phyloP scores from a whole-genome alignment of 2,329 filamentous ascomycete genomes.

The Penicillium janthinellum region DNA sequence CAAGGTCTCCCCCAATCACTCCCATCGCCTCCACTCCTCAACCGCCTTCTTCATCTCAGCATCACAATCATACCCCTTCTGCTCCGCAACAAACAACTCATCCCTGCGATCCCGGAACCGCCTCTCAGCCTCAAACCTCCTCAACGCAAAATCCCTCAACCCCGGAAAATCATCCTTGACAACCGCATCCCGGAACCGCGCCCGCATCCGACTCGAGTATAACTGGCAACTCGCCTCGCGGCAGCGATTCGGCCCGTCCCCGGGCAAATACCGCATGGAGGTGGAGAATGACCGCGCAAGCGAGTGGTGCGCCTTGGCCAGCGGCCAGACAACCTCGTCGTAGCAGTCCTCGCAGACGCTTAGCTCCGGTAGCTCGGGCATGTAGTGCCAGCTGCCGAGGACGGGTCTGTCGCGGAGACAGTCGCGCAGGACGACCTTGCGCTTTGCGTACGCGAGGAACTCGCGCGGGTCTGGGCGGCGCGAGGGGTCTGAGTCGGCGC shows the following conservation, averaged over 20 bases:
- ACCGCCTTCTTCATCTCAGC: slow-evolving; percentile 52
- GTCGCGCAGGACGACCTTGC: slow-evolving; percentile 60
- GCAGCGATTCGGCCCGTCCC: slow-evolving; percentile 44
- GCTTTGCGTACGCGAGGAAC: slow-evolving; percentile 65
- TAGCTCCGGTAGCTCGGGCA: slow-evolving; percentile 73
- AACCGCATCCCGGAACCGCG: slow-evolving; percentile 69
- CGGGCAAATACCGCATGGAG: slow-evolving; percentile 59
- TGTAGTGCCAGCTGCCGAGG: slow-evolving; percentile 73
- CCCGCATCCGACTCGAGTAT: slow-evolving; percentile 77
- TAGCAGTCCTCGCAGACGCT: slow-evolving; percentile 89
- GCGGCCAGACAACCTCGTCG: slow-evolving; percentile 73
- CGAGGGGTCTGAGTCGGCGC: slow-evolving; percentile 32
- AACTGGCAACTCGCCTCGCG: slow-evolving; percentile 68
- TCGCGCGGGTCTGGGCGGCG: slow-evolving; percentile 57
- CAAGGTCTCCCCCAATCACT: slow-evolving; percentile 36
- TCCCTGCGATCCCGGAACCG: slow-evolving; percentile 60
- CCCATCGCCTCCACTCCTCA: slow-evolving; percentile 57
- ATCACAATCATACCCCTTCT: slow-evolving; percentile 56
- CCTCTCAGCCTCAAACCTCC: slow-evolving; percentile 59
- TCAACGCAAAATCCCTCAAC: slow-evolving; percentile 63
- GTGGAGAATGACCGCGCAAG: slow-evolving; percentile 68
- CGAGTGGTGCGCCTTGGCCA: slow-evolving; percentile 55
- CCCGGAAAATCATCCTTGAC: slow-evolving; percentile 67
- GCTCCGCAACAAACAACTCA: slow-evolving; percentile 59
- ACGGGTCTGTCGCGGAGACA: slow-evolving; percentile 67